Evolutionary conservation across 805 yeast genomes (phyloP), one percentile per base, ranked within the genome.

Genomic region (Barnettozyma sucrosica): DNA sequence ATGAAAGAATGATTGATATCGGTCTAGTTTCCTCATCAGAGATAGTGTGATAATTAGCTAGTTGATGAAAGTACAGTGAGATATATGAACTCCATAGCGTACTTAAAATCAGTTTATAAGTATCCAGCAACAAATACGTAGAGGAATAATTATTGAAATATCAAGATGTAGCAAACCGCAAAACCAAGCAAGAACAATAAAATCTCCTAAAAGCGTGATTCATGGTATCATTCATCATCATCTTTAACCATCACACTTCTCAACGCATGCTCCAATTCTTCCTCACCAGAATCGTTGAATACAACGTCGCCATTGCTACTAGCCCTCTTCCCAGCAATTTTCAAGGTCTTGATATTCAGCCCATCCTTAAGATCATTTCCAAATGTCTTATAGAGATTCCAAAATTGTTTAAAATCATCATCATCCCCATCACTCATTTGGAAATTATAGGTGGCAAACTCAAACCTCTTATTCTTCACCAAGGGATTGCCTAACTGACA

Each of bases 401-500:
- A 43, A 43, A 36, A 43, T 7, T n/a, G 13, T 14, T 36, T 11
- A 7, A 8, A 4, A 19, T 36, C 45, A 33, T 19, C 19, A 16
- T 10, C 37, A 18, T 16, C 37, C 10, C 40, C 45, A 19, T 32
- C 34, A 19, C 23, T 14, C 40, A 11, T 19, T 8, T 25, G 7
- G 28, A 44, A 38, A 10, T 24, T 26, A 47, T 47, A 54, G 4
- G 50, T 38, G 2, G 54, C 56, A 47, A 55, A 39, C 19, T 53
- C 51, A 24, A 59, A 19, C 24, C 51, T 54, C 13, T 49, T 53
- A 5, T 51, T 44, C 14, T 41, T 44, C 7, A 45, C 48, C 3
- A 56, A 26, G 1, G 59, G 59, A 21, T 51, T 55, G 1, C 55
- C 54, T 34, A 55, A 18, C 13, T 51, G 47, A 42, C 81, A 73